A percentile compares a stretch with the other conserved stretches of the same genome.
Evolutionary conservation across 2,329 filamentous ascomycete species (phyloP).

Genomic region (Iodosphaeria phyllophila): DNA sequence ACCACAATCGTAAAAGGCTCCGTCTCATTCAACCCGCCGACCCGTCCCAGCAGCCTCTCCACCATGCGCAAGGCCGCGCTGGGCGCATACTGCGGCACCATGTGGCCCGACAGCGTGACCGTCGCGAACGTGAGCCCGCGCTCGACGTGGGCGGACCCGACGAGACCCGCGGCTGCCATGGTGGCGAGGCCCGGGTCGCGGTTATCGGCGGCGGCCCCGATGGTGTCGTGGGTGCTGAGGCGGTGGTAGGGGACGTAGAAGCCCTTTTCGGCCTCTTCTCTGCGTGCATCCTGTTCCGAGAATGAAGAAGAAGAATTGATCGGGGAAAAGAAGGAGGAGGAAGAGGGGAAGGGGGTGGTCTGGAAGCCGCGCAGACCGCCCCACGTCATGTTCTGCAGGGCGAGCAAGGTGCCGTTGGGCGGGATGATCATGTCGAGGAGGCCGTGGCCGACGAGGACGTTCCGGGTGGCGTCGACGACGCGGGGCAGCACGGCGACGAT

Average conservation of each 20-base stretch:
- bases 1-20: conserved; percentile 11
- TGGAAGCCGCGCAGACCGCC: conserved; percentile 54
- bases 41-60: conserved; percentile 56
- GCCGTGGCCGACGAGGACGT: conserved; percentile 59
- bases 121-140: conserved; percentile 52
- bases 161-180: conserved; percentile 42
- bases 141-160: conserved; percentile 56
- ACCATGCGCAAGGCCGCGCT: conserved; percentile 51
- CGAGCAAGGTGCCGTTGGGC: conserved; percentile 49
- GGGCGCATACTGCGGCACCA: conserved; percentile 49
- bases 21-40: conserved; percentile 20
- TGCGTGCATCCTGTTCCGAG: no score
- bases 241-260: conserved; percentile 53
- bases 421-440: conserved; percentile 49
- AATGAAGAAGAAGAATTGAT: no score
- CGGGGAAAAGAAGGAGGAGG: no score
- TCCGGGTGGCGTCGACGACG: conserved; percentile 55
- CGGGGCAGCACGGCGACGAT: conserved; percentile 49
- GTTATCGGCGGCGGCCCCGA: conserved; percentile 6
- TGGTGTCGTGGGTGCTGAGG: conserved; percentile 13
- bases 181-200: conserved; percentile 12
- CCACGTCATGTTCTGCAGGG: conserved; percentile 72
- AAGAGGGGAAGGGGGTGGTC: conserved; percentile 27
- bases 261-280: no score
- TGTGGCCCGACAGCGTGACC: conserved; percentile 40